Evolutionary conservation across 139 green algal species (phyloP).

Genomic region (Trebouxia sp.): DNA sequence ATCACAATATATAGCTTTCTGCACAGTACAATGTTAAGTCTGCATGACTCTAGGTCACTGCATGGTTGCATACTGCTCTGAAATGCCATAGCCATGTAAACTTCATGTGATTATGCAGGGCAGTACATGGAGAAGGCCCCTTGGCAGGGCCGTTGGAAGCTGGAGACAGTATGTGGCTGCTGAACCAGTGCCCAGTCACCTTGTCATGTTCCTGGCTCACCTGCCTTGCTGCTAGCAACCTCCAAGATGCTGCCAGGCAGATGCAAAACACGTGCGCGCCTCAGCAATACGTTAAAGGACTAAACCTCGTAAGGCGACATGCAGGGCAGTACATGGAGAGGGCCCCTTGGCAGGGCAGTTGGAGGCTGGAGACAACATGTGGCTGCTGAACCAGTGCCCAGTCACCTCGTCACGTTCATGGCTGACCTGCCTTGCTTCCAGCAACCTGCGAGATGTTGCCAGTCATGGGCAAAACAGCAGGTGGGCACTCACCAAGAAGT

Average conservation of each 20-base stretch:
- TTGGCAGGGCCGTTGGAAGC: conserved; percentile 11
- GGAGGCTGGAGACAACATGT: conserved; percentile 29
- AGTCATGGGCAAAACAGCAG: neutral
- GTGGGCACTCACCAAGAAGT: too few species aligned
- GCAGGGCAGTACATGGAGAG: neutral
- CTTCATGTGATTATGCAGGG: too few species aligned
- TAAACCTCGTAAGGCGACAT: too few species aligned
- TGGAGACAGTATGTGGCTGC: conserved; percentile 24
- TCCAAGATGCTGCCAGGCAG: neutral
- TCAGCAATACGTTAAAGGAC: too few species aligned
- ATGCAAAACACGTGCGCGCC: neutral
- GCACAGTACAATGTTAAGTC: too few species aligned
- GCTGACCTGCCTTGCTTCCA: conserved; percentile 21
- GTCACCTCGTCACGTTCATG: conserved; percentile 9
- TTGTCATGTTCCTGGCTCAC: conserved; percentile 6
- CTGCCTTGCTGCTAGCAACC: conserved; percentile 15
- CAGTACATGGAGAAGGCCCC: neutral
- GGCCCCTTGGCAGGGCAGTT: conserved; percentile 21
- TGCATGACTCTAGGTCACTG: too few species aligned
- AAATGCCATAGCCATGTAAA: too few species aligned
- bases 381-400: conserved; percentile 27
- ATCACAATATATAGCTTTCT: too few species aligned
- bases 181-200: conserved; percentile 31
- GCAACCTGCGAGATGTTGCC: neutral
- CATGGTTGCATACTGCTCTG: too few species aligned